Evolutionary conservation across 768 basidiomycete species (phyloP).

Genomic region (Suillus plorans): DNA sequence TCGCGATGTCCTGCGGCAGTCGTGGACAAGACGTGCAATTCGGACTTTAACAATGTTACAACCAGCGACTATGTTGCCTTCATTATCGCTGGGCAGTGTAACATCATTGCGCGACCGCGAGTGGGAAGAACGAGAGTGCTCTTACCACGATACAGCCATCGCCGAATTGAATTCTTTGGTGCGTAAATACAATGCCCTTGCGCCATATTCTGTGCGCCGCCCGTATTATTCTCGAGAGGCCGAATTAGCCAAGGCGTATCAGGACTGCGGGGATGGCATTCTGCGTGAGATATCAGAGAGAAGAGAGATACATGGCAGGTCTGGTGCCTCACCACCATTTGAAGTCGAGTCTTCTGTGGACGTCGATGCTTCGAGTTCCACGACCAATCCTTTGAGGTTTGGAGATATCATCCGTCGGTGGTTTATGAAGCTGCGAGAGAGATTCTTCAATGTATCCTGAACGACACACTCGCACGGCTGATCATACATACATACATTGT

Average conservation of each 20-base stretch:
- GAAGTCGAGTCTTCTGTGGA: constrained; percentile 10
- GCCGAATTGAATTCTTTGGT: constrained; percentile 73
- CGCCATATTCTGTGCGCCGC: constrained; percentile 75
- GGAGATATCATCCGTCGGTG: constrained; percentile 29
- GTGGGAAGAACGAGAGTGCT: constrained; percentile 68
- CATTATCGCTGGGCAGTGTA: constrained; percentile 36
- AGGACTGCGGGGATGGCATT: constrained; percentile 53
- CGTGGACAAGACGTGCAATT: constrained; percentile 76
- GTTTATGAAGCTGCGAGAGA: constrained; percentile 18
- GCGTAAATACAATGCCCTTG: constrained; percentile 76
- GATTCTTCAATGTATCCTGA: constrained; percentile 6
- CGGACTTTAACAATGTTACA: constrained; percentile 52
- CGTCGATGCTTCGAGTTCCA: constrained; percentile 3
- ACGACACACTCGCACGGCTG: not conserved
- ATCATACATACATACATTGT: not conserved
- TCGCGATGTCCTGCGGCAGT: constrained; percentile 59
- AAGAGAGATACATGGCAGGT: constrained; percentile 3
- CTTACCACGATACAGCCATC: constrained; percentile 69
- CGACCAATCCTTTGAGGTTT: constrained; percentile 17
- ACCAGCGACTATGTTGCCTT: constrained; percentile 40
- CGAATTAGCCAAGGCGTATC: constrained; percentile 59
- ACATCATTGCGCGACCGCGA: constrained; percentile 54
- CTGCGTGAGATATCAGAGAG: constrained; percentile 37
- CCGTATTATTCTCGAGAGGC: constrained; percentile 52
- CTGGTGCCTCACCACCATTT: not conserved